phyloP scores from a whole-genome alignment of 805 yeast species.

The Yarrowia sp. region DNA sequence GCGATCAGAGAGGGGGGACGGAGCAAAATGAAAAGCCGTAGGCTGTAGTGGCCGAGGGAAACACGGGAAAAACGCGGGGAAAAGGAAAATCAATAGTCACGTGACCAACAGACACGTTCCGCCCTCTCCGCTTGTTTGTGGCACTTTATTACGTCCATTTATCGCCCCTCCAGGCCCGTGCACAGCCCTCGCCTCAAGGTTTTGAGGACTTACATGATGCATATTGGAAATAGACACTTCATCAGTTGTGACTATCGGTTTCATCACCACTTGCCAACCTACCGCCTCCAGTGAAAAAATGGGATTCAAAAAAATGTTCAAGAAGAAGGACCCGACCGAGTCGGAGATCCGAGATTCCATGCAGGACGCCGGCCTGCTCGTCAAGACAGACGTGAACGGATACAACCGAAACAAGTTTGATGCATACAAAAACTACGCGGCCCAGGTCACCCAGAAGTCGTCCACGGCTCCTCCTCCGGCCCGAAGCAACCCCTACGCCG shows the following conservation, averaged over 20 bases:
- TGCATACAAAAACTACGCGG: slow-evolving; percentile 36
- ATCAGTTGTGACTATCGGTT: slow-evolving; percentile 3
- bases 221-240: slow-evolving; percentile 17
- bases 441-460: slow-evolving; percentile 21
- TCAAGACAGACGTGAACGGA: slow-evolving; percentile 16
- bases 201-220: neutral
- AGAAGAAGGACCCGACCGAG: slow-evolving; percentile 37
- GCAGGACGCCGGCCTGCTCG: slow-evolving; percentile 12
- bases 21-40: no score
- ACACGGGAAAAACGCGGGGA: neutral
- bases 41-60: no score
- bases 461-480: neutral
- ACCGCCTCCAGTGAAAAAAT: neutral
- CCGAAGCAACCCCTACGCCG: slow-evolving; percentile 28
- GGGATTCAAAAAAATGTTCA: slow-evolving; percentile 36
- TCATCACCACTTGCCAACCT: neutral
- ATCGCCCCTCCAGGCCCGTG: no score
- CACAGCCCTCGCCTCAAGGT: neutral
- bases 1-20: neutral
- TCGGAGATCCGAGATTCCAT: slow-evolving; percentile 28
- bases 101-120: no score
- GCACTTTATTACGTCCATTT: no score
- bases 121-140: no score
- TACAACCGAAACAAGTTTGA: slow-evolving; percentile 39
- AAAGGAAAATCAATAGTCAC: no score